phyloP scores from a whole-genome alignment of 2,329 filamentous ascomycete genomes.

The Thelonectria rubi region DNA sequence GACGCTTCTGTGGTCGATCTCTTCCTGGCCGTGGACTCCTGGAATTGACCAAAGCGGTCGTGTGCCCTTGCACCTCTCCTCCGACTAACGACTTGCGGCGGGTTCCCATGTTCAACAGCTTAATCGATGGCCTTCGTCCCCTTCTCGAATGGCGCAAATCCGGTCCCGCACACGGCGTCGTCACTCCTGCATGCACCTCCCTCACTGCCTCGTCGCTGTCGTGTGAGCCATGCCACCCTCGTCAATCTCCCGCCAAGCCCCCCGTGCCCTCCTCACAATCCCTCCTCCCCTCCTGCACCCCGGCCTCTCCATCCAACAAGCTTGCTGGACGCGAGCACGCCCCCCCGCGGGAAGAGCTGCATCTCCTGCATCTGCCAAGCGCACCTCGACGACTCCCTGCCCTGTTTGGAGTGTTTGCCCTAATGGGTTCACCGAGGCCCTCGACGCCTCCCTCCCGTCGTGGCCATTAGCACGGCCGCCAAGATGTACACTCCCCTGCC shows the following conservation, averaged over 20 bases:
- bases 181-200: not conserved
- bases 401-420: conserved; percentile 23
- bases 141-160: conserved; percentile 4
- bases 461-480: not conserved
- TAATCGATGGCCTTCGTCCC: not conserved
- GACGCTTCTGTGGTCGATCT: not conserved
- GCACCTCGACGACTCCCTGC: conserved; percentile 8
- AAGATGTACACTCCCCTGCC: conserved; percentile 1
- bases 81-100: not conserved
- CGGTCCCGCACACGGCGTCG: not conserved
- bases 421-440: conserved; percentile 31
- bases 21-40: too few relatives aligned
- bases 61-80: not conserved
- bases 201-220: not conserved
- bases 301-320: conserved; percentile 13
- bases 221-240: not conserved
- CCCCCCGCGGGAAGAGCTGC: not conserved
- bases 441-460: conserved; percentile 13
- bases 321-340: conserved; percentile 19
- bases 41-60: conserved; percentile 1
- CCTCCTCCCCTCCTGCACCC: too few relatives aligned
- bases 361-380: conserved; percentile 24
- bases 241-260: conserved; percentile 7
- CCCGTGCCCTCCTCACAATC: too few relatives aligned
- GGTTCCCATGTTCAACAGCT: not conserved